These are phyloP conservation scores for Grosmannia penicillata DNA, from an alignment of 2,329 filamentous ascomycete genomes.

Conservation along the genomic window DNA sequence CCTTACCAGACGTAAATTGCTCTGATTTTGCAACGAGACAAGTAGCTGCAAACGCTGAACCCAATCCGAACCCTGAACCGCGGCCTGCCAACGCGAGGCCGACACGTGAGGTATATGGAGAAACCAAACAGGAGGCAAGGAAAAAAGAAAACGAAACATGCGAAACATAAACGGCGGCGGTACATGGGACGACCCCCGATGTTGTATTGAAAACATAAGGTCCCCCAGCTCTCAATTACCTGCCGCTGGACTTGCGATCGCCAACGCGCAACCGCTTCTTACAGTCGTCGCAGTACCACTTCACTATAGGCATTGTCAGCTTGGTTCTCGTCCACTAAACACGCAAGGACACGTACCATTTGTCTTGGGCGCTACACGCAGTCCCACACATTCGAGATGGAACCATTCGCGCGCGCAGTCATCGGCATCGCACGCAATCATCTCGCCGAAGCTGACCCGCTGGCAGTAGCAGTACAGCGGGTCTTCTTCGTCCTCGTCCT, in stretches of 20 bases:
- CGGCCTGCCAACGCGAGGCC: too few species aligned
- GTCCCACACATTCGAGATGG: slow-evolving; percentile 66
- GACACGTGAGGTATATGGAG: too few species aligned
- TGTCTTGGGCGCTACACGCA: slow-evolving; percentile 63
- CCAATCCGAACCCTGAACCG: too few species aligned
- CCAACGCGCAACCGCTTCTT: slow-evolving; percentile 47
- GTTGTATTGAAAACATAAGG: not conserved
- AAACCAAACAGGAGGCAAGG: not conserved
- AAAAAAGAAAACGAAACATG: not conserved
- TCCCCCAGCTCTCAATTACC: slow-evolving; percentile 17
- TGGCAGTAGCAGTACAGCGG: slow-evolving; percentile 70
- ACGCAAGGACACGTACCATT: slow-evolving; percentile 43
- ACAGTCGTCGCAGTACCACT: slow-evolving; percentile 74
- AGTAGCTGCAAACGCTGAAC: not conserved
- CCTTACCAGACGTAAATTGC: too few species aligned
- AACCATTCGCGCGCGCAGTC: slow-evolving; percentile 69
- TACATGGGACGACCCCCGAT: not conserved
- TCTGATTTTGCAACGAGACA: too few species aligned
- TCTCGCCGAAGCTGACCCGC: slow-evolving; percentile 66
- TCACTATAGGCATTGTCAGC: slow-evolving; percentile 31
- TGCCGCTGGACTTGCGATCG: slow-evolving; percentile 35
- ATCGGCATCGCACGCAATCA: slow-evolving; percentile 67
- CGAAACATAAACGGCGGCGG: not conserved
- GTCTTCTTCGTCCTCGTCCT: slow-evolving; percentile 52
- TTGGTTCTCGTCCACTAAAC: not conserved